Base-by-base conservation (phyloP, 1,284 basidiomycete genomes). In the Ceraceosorus guamensis region DNA sequence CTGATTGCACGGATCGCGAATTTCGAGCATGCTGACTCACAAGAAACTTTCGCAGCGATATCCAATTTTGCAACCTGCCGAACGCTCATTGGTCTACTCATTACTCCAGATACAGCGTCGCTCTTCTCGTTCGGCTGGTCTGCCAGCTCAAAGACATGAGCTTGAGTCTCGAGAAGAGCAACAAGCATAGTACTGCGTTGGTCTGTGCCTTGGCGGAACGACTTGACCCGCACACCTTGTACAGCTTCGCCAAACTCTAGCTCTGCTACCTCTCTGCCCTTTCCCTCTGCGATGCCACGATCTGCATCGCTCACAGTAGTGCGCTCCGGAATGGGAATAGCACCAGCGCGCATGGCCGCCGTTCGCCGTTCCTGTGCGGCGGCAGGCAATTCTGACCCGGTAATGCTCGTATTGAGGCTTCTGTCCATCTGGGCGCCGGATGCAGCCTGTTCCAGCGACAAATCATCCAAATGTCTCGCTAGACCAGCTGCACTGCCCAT, bases 221-320 rank as follows among this genome's bases (percentile, higher is more conserved):
- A 57, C 8, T 60, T 53, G 11, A 65, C 63, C 34, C 60, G 57
- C 35, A 72, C 51, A 6, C 65, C 65, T 18, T 62, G 60, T 3
- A 72, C 68, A 1, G 57, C 55, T 46, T 70, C 63, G 46, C 63
- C 60, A 51, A 72, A 72, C 45, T 72, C 70, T 32, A 72, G 65
- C 46, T 72, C 68, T 6, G 65, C 63, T 10, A 72, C 68, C 46
- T 65, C 62, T 6, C 64, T 53, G 0, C 66, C 66, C 34, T 33
- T 24, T 44, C n/a, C 10, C 24, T 8, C 24, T 46, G 45, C 11
- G 8, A 24, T 24, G 8, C 6, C 6, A 6, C 45, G 45, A 13
- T 41, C 45, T 46, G 11, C 45, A n/a, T 6, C 30, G 11, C 45
- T 30, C 45, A n/a, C 45, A 8, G 45, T n/a, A 24, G 6, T 24